phyloP scores from a whole-genome alignment of 1,284 basidiomycete genomes.

The Dichomitus squalens region DNA sequence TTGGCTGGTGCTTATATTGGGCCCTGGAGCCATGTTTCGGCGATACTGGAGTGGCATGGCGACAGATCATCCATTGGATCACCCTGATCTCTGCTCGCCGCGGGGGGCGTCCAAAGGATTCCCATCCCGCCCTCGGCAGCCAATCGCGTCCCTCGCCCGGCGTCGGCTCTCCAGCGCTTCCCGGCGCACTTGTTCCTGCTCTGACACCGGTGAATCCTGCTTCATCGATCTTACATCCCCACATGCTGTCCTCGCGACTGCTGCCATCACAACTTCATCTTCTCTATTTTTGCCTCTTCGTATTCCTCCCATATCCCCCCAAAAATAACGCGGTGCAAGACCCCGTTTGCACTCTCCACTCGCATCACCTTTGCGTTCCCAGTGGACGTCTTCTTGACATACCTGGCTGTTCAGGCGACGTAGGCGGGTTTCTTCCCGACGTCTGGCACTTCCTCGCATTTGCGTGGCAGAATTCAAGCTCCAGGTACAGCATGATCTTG shows the following conservation, averaged over 20 bases:
- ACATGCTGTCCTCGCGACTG: conserved; percentile 25
- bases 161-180: too few relatives aligned
- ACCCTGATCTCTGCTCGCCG: conserved; percentile 15
- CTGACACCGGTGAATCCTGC: neutral
- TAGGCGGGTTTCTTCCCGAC: neutral
- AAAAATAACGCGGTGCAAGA: conserved; percentile 8
- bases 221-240: conserved; percentile 11
- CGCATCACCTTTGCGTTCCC: conserved; percentile 12
- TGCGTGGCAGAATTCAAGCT: neutral
- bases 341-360: conserved; percentile 18
- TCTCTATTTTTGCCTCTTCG: neutral
- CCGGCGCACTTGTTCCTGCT: neutral
- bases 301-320: neutral
- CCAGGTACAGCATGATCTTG: conserved; percentile 14
- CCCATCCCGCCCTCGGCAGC: conserved; percentile 6
- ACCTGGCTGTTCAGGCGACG: neutral
- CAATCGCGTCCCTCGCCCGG: conserved; percentile 12
- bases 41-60: conserved; percentile 30
- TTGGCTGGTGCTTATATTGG: conserved; percentile 19
- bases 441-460: neutral
- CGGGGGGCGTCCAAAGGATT: conserved; percentile 8
- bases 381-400: conserved; percentile 1
- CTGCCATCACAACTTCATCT: conserved; percentile 28
- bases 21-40: conserved; percentile 9
- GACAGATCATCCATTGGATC: conserved; percentile 32